Percentiles rank a stretch among this genome's conserved stretches.
These are phyloP conservation scores for Oenanthe sinensis DNA, from an alignment of 129 eudicot species.

Conservation along the genomic window DNA sequence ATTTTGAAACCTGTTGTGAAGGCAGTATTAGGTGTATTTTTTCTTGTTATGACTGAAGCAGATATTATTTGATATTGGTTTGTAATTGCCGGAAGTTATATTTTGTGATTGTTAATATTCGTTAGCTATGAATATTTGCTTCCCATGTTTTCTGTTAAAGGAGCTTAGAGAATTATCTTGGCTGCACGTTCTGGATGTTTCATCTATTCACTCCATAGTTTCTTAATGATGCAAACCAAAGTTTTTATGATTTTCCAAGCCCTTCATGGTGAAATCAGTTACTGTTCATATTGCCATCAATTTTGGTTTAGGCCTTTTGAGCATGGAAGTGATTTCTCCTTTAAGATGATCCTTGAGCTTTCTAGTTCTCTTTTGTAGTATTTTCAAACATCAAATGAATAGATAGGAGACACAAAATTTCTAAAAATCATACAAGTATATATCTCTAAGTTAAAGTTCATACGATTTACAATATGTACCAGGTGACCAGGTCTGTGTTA, in stretches of 20 bases:
- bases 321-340: no score
- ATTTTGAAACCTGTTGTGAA: neutral
- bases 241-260: no score
- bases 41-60: neutral
- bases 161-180: neutral
- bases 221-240: neutral
- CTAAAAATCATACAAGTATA: no score
- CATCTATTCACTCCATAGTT: neutral
- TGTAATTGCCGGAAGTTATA: neutral
- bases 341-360: no score
- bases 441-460: no score
- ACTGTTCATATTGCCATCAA: no score
- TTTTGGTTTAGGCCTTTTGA: no score
- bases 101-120: neutral
- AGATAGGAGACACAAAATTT: no score
- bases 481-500: neutral
- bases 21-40: neutral
- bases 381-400: no score
- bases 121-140: neutral
- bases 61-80: neutral
- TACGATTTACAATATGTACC: neutral
- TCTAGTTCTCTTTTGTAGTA: no score
- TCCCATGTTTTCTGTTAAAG: neutral
- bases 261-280: no score
- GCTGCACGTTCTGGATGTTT: neutral